These are phyloP conservation scores for Penicillium crystallinum DNA, from an alignment of 495 filamentous ascomycete species.

Conservation along the genomic window DNA sequence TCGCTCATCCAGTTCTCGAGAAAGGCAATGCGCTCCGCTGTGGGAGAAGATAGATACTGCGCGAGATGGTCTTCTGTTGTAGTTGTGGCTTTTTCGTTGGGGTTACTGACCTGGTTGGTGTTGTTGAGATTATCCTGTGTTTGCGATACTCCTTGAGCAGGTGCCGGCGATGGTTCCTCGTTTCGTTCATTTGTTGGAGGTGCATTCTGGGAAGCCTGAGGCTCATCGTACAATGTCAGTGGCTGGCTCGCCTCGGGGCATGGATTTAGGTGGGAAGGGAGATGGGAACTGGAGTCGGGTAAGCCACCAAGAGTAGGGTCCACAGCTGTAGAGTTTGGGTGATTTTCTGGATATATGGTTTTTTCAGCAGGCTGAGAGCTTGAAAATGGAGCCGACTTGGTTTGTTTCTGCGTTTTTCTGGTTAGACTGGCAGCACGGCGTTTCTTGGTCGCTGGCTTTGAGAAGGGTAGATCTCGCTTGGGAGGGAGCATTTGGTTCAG, in stretches of 20 bases:
- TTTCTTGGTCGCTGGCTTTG: constrained; percentile 21
- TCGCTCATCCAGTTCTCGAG: constrained; percentile 43
- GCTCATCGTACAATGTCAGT: neutral
- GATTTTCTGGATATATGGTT: neutral
- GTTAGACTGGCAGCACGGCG: neutral
- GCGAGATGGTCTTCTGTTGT: constrained; percentile 28
- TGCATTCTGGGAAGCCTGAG: neutral
- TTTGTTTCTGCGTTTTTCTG: neutral
- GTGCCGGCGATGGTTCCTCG: neutral
- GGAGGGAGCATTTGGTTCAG: constrained; percentile 42
- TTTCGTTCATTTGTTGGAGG: neutral
- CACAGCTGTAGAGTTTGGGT: neutral
- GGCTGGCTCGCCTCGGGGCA: neutral
- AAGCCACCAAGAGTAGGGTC: neutral
- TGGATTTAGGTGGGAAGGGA: neutral
- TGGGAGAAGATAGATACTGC: constrained; percentile 27
- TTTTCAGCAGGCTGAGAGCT: neutral
- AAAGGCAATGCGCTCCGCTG: constrained; percentile 28
- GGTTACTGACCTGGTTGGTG: neutral
- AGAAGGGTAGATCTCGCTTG: constrained; percentile 42
- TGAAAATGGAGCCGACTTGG: neutral
- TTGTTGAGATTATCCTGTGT: neutral
- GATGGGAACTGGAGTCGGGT: neutral
- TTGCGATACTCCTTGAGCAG: neutral
- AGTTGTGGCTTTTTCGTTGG: neutral